Conservation (phyloP, 148 eudicot genomes). For the Diospyros lotus region DNA sequence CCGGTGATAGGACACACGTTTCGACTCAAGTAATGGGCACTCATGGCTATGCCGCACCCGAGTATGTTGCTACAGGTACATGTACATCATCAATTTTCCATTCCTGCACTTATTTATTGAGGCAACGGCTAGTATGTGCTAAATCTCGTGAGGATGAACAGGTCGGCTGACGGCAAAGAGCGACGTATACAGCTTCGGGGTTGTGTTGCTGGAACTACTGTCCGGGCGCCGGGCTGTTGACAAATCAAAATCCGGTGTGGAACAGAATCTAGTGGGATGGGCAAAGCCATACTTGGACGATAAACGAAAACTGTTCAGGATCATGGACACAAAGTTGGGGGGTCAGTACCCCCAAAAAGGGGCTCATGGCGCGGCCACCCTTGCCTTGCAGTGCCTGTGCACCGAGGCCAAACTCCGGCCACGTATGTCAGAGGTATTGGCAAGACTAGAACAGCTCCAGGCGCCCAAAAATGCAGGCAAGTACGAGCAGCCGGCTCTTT, state of each 20-base stretch:
- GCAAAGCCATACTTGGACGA: constrained; percentile 59
- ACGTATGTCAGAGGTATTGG: constrained; percentile 60
- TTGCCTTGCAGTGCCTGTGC: constrained; percentile 54
- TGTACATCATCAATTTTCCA: neutral
- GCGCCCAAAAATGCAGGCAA: constrained; percentile 39
- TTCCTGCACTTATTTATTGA: neutral
- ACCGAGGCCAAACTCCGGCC: constrained; percentile 59
- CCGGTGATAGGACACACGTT: constrained; percentile 73
- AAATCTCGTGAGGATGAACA: constrained; percentile 18
- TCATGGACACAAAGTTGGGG: constrained; percentile 66
- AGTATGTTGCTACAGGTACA: constrained; percentile 69
- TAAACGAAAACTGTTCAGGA: constrained; percentile 51
- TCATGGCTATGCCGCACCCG: constrained; percentile 78
- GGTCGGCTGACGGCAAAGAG: constrained; percentile 63
- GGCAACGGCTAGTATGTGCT: neutral
- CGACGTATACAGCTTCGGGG: constrained; percentile 81
- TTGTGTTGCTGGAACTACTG: constrained; percentile 62
- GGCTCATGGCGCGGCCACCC: constrained; percentile 49
- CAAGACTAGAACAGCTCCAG: constrained; percentile 65
- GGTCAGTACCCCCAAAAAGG: constrained; percentile 74
- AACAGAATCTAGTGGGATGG: constrained; percentile 70
- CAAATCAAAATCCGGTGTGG: constrained; percentile 36
- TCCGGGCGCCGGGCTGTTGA: constrained; percentile 69
- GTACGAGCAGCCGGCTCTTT: constrained; percentile 12
- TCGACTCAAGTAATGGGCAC: constrained; percentile 85